Base-by-base conservation (phyloP, 78 protist species). In the Dictyostelium firmibasis region DNA sequence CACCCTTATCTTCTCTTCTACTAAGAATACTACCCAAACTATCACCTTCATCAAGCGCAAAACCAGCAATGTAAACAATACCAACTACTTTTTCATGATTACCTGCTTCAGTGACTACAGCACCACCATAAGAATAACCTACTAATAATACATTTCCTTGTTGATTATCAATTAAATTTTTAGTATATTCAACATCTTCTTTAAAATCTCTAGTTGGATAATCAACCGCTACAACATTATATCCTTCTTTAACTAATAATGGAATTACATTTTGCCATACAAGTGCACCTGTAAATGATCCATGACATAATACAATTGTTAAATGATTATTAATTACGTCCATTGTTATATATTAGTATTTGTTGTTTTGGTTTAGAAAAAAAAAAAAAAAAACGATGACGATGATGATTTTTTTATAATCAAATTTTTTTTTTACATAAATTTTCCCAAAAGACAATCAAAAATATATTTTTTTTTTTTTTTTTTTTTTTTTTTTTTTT, bases 121-220 rank as follows among this genome's bases (percentile, higher is more conserved):
- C 64, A 86, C 92, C 92, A 77, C 92, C 92, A 62, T 86, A 86
- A 2, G 78, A 53, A 27, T 86, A 74, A 3, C 92, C 92, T n/a
- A 86, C 92, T 20, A 86, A 38, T 23, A 86, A 18, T n/a, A 75
- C 85, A 2, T 81, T 81, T 75, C 92, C 92, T n/a, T 75, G 36
- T 50, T 62, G 84, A 16, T 8, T 9, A 16, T 53, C 85, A 35
- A 86, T 81, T 27, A 86, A 77, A 29, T 67, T 41, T 2, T 13
- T 76, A 0, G 78, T 41, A 25, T 69, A 20, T 60, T 86, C 85
- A 13, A 86, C 62, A 76, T 86, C 92, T 36, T 86, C 74, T 5
- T 62, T 60, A 31, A 86, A 77, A 20, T 60, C 62, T 33, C 64
- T 50, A 3, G 50, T 35, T 50, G 85, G 92, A 27, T 60, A 41